Evolutionary conservation across 345 rosid species (phyloP), one percentile per base, ranked within the genome.

Genomic region (Leavenworthia alabamica): DNA sequence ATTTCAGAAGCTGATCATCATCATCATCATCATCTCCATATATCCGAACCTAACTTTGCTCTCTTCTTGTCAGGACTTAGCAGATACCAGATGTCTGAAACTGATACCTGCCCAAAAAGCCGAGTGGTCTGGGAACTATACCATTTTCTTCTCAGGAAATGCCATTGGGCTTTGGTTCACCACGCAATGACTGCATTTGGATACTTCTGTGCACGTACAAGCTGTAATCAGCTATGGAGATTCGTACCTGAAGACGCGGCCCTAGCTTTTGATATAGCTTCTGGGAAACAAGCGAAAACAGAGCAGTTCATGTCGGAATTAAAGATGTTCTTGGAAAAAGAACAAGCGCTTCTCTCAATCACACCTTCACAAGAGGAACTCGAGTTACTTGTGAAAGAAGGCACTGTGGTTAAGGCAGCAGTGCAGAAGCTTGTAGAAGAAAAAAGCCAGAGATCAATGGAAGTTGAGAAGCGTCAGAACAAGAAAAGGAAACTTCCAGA

Each of bases 401-500:
- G 94, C 23, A 24, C 12, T 31, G 9, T 62, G 56, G 78, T 92
- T 13, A 85, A 76, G 66, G 75, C 70, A 81, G 65, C 49, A 63
- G 26, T 71, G 60, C 73, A 45, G 35, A 81, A 59, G 17, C n/a
- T 47, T 28, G 32, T 56, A 41, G 54, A 10, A 43, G 73, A 54
- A 26, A 63, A 32, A 43, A 46, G 14, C 48, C 85, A 79, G 73
- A 71, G 64, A 45, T 46, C 61, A 22, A 3, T 8, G 52, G 68
- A 54, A 16, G 44, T 7, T 39, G 70, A 63, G 64, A 76, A 74
- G 33, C 67, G 45, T 58, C 59, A 78, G 24, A 81, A 68, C 68
- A 93, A 87, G 85, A 86, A 76, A 82, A 82, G 96, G 77, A 93
- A 81, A 65, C 74, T 93, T 59, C 96, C 96, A 14, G 88, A 77